These are phyloP conservation scores for Globisporangium barbulae DNA, from an alignment of 352 stramenopile genomes.

Conservation along the genomic window DNA sequence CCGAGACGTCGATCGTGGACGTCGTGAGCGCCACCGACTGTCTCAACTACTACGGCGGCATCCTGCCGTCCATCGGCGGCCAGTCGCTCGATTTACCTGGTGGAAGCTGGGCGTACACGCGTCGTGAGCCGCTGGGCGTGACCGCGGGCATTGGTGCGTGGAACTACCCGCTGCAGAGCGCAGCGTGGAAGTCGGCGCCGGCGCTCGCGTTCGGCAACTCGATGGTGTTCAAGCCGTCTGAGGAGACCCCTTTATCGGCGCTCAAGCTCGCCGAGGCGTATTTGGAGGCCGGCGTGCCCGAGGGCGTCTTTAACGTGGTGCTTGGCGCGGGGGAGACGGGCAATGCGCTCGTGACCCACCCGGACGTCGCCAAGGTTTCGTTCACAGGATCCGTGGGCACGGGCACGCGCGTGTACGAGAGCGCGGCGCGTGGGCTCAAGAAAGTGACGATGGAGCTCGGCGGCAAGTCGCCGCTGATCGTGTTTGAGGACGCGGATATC, in stretches of 20 bases:
- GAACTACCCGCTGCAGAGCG: constrained; percentile 83
- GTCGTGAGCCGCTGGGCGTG: constrained; percentile 65
- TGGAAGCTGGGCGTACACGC: constrained; percentile 77
- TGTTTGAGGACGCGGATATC: constrained; percentile 85
- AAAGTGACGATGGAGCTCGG: constrained; percentile 90
- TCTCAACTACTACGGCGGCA: constrained; percentile 74
- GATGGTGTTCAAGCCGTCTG: constrained; percentile 91
- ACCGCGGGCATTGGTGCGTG: constrained; percentile 76
- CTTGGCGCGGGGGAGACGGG: constrained; percentile 61
- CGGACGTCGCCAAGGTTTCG: constrained; percentile 67
- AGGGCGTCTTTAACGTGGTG: constrained; percentile 81
- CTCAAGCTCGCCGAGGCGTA: constrained; percentile 68
- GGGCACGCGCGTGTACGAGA: constrained; percentile 64
- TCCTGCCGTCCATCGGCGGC: constrained; percentile 59
- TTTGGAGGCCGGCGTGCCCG: constrained; percentile 60
- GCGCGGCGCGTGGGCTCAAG: constrained; percentile 75
- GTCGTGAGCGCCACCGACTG: constrained; percentile 71
- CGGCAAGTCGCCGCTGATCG: constrained; percentile 86
- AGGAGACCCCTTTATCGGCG: constrained; percentile 81
- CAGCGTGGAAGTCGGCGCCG: constrained; percentile 75
- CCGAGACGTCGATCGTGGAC: constrained; percentile 70
- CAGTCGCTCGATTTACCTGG: constrained; percentile 64
- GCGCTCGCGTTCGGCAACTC: constrained; percentile 87
- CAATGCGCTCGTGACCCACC: constrained; percentile 49
- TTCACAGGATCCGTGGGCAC: constrained; percentile 85